A percentile compares a stretch with the other conserved stretches of the same genome.
Conservation (phyloP, 139 green algal species). For the Nannochloris sp. region DNA sequence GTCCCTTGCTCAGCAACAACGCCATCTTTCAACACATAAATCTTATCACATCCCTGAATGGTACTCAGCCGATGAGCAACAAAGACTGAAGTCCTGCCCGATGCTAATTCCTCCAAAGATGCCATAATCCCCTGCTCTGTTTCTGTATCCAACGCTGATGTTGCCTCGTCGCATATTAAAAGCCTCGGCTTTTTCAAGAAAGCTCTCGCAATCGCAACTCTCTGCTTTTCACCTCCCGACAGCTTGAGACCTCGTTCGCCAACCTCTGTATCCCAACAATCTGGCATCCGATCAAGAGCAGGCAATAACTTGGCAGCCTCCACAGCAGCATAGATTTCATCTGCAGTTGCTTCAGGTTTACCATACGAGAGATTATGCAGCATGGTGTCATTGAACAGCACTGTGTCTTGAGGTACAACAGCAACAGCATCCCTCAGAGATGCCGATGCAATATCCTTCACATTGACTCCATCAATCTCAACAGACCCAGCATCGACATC, state of each 20-base stretch:
- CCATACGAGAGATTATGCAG: constrained; percentile 52
- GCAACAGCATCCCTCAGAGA: constrained; percentile 59
- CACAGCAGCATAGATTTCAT: constrained; percentile 54
- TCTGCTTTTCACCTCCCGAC: constrained; percentile 90
- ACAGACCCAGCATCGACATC: constrained; percentile 37
- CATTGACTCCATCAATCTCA: constrained; percentile 61
- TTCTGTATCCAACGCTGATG: constrained; percentile 69
- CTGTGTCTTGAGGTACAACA: constrained; percentile 73
- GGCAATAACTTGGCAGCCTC: constrained; percentile 40
- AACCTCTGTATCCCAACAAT: constrained; percentile 62
- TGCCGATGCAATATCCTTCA: constrained; percentile 43
- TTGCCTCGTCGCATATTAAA: constrained; percentile 86
- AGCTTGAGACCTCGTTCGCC: constrained; percentile 84
- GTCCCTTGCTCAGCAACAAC: constrained; percentile 52
- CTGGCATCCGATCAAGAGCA: constrained; percentile 48
- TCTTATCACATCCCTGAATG: constrained; percentile 61
- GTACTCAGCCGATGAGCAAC: constrained; percentile 91
- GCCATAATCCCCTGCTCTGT: constrained; percentile 74
- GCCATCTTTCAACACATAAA: constrained; percentile 48
- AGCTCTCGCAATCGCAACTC: constrained; percentile 84
- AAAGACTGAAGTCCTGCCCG: constrained; percentile 77
- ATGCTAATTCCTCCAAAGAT: constrained; percentile 39
- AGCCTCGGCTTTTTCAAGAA: constrained; percentile 62
- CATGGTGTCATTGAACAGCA: constrained; percentile 45
- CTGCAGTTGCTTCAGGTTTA: constrained; percentile 42